Percentiles rank a stretch among this genome's conserved stretches.
These are phyloP conservation scores for Leptographium wingfieldii DNA, from an alignment of 2,329 filamentous ascomycete species.

Conservation along the genomic window DNA sequence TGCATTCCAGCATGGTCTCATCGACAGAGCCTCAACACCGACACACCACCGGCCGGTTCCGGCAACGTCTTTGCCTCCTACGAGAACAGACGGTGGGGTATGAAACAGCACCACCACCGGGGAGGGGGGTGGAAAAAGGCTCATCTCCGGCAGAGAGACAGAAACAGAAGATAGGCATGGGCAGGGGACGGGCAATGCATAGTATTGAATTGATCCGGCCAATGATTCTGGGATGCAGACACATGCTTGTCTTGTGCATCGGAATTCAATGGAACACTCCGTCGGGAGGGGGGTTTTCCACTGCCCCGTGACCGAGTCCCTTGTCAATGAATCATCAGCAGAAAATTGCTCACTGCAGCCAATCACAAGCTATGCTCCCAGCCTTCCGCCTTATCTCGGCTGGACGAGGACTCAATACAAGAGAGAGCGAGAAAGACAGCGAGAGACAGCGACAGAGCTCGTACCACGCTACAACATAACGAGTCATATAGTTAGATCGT, in stretches of 20 bases:
- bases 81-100: not conserved
- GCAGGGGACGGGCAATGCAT: too few relatives aligned
- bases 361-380: slow-evolving; percentile 22
- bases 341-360: slow-evolving; percentile 24
- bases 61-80: not conserved
- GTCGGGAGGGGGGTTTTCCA: not conserved
- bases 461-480: not conserved
- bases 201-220: slow-evolving; percentile 1
- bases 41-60: slow-evolving; percentile 1
- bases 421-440: slow-evolving; percentile 1
- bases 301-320: slow-evolving; percentile 7
- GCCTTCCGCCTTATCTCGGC: slow-evolving; percentile 27
- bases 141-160: not conserved
- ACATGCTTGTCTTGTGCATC: slow-evolving; percentile 5
- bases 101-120: not conserved
- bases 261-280: slow-evolving; percentile 3
- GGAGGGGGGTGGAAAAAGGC: not conserved
- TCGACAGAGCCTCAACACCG: not conserved
- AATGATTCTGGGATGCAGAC: not conserved
- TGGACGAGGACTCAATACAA: slow-evolving; percentile 20
- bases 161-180: too few relatives aligned
- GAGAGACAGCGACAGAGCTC: not conserved
- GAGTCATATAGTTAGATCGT: not conserved
- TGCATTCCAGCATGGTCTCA: not conserved
- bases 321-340: slow-evolving; percentile 26